Evolutionary conservation across 805 yeast genomes (phyloP).

Genomic region (Saccharomyces jurei): DNA sequence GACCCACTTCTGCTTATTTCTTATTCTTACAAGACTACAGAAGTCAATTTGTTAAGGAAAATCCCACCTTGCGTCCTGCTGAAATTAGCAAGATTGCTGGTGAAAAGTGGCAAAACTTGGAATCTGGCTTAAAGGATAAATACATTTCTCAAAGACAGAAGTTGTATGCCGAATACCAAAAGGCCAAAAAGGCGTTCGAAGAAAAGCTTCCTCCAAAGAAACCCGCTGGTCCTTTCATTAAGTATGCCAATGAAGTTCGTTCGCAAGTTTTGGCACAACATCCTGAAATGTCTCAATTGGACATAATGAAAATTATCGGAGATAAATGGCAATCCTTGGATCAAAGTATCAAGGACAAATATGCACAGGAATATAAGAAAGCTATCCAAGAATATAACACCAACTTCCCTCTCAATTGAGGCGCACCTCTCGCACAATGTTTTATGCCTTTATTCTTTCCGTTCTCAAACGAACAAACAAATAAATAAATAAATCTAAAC

Average conservation of each 20-base stretch:
- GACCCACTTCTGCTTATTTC: constrained; percentile 24
- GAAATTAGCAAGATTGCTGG: constrained; percentile 56
- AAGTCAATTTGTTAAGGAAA: constrained; percentile 8
- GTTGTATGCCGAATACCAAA: constrained; percentile 11
- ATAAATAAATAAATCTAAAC: background rate
- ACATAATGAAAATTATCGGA: constrained; percentile 18
- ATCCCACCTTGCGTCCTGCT: constrained; percentile 17
- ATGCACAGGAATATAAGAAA: constrained; percentile 22
- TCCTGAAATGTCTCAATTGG: constrained; percentile 14
- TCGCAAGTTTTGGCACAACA: constrained; percentile 7
- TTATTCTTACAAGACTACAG: constrained; percentile 14
- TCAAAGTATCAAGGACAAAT: constrained; percentile 15
- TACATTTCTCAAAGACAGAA: constrained; percentile 43
- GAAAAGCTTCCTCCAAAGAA: constrained; percentile 23
- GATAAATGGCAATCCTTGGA: constrained; percentile 21
- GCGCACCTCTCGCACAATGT: background rate
- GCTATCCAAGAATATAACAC: constrained; percentile 19
- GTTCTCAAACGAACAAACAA: background rate
- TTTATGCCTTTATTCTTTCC: background rate
- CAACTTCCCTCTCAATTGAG: background rate
- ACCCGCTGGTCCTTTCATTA: constrained; percentile 25
- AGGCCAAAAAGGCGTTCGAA: constrained; percentile 2
- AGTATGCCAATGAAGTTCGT: constrained; percentile 17
- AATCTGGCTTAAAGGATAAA: constrained; percentile 62
- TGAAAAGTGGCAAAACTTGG: constrained; percentile 74